Base-by-base conservation (phyloP, 345 rosid genomes). In the Nasturtium officinale region DNA sequence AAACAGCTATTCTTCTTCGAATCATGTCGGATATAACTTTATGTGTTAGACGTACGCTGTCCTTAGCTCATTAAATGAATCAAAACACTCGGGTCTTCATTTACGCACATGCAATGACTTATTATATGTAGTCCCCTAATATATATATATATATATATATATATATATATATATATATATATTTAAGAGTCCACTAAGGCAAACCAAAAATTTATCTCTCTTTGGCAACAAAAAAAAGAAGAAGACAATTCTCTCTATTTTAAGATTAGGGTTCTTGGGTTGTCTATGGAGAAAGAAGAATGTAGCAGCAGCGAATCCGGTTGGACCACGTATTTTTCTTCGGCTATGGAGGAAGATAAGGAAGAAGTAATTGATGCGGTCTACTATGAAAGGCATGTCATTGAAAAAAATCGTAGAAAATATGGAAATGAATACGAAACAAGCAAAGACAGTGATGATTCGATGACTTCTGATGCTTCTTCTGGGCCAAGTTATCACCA, bases 241-340 rank as follows among this genome's bases (percentile, higher is more conserved):
- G 33, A 13, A 37, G 52, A 50, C 55, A 66, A 2, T 7, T 40
- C 61, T 23, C 18, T 54, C 26, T 45, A 32, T 46, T 20, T 54
- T 12, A 46, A 47, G 25, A 47, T 40, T 70, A 70, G 66, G 66
- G 66, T 70, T 25, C 54, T 42, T 42, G 21, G 32, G 35, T 52
- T 29, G 15, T 61, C 71, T 3, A 51, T 66, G 55, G 48, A 77
- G 40, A 43, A 65, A 23, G 92, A 87, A 85, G 92, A 79, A 67
- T 85, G 89, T 33, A 85, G 87, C 85, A 87, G 89, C 82, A 87
- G 83, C 69, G 92, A 87, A 77, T 87, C 92, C 3, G 92, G 92
- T 6, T 87, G 89, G 92, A 87, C 92, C 57, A 81, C 60, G 42
- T 87, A 87, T 80, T 70, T 85, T 23, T 83, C 68, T 63, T 84